phyloP scores from a whole-genome alignment of 106 monocot species.

The Dioscorea alata region DNA sequence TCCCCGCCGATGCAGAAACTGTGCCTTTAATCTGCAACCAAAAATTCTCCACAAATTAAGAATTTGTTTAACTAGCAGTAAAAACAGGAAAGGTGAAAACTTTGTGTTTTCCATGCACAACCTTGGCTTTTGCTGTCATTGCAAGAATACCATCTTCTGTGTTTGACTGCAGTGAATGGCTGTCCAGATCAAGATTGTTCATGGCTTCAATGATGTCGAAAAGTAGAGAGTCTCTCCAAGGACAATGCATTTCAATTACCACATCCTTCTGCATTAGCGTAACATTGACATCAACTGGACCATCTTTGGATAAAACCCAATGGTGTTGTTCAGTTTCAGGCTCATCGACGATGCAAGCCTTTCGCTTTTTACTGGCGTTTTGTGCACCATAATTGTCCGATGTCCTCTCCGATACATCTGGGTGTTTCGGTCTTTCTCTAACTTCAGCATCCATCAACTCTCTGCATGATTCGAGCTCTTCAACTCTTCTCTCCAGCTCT shows the following conservation, averaged over 20 bases:
- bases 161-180: conserved; percentile 67
- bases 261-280: conserved; percentile 59
- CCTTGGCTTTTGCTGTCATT: conserved; percentile 70
- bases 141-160: conserved; percentile 26
- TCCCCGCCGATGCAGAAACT: conserved; percentile 24
- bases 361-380: conserved; percentile 37
- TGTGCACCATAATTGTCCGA: conserved; percentile 63
- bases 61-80: background rate
- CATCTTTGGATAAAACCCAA: conserved; percentile 26
- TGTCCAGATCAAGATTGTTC: conserved; percentile 51
- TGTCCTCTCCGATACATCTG: conserved; percentile 49
- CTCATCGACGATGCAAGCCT: conserved; percentile 26
- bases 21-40: conserved; percentile 23
- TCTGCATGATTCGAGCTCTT: conserved; percentile 56
- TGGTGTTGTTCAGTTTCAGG: conserved; percentile 15
- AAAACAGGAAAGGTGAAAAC: background rate
- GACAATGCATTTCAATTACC: conserved; percentile 55
- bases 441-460: conserved; percentile 18
- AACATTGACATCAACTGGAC: conserved; percentile 37
- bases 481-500: conserved; percentile 65
- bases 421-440: conserved; percentile 26
- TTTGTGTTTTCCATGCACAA: conserved; percentile 4
- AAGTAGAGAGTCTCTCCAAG: conserved; percentile 70
- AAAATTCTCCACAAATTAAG: background rate
- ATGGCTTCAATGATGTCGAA: conserved; percentile 63